These are phyloP conservation scores for Lablab purpureus DNA, from an alignment of 306 rosid species.

Conservation along the genomic window DNA sequence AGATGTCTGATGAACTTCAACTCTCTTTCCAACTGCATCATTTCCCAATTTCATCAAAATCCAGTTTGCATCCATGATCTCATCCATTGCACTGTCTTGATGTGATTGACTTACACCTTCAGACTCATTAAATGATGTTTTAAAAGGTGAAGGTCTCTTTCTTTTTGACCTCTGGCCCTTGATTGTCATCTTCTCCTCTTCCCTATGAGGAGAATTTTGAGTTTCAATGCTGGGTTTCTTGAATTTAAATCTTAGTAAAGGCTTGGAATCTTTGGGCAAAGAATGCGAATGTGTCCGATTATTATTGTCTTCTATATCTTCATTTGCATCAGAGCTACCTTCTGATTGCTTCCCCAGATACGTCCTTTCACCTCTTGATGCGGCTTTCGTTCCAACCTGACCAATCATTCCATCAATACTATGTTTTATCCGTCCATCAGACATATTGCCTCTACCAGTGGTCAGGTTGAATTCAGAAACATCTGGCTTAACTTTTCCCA, in stretches of 20 bases:
- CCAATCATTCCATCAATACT: slow-evolving; percentile 52
- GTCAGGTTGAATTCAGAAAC: slow-evolving; percentile 55
- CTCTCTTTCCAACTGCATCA: slow-evolving; percentile 97
- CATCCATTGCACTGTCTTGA: slow-evolving; percentile 72
- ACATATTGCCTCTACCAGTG: slow-evolving; percentile 58
- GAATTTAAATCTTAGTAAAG: slow-evolving; percentile 79
- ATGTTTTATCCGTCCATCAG: slow-evolving; percentile 63
- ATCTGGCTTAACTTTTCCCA: slow-evolving; percentile 74
- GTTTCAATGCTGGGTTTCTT: slow-evolving; percentile 75
- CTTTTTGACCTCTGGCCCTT: slow-evolving; percentile 98
- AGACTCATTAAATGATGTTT: slow-evolving; percentile 57
- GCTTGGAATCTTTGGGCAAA: slow-evolving; percentile 80
- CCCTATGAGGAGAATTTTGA: slow-evolving; percentile 68
- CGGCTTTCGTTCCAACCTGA: slow-evolving; percentile 50
- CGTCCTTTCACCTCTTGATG: slow-evolving; percentile 58
- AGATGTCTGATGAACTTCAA: slow-evolving; percentile 89
- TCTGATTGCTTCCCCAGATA: slow-evolving; percentile 65
- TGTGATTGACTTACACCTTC: slow-evolving; percentile 58
- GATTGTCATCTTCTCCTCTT: slow-evolving; percentile 78
- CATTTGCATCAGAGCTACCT: slow-evolving; percentile 57
- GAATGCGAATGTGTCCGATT: slow-evolving; percentile 61
- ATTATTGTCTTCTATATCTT: slow-evolving; percentile 57
- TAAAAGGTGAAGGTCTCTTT: slow-evolving; percentile 81
- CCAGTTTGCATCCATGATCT: slow-evolving; percentile 96
- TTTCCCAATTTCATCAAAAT: slow-evolving; percentile 90